A percentile compares a stretch with the other conserved stretches of the same genome.
Conservation (phyloP, 208 protist species). For the Wallacemonas sp. region DNA sequence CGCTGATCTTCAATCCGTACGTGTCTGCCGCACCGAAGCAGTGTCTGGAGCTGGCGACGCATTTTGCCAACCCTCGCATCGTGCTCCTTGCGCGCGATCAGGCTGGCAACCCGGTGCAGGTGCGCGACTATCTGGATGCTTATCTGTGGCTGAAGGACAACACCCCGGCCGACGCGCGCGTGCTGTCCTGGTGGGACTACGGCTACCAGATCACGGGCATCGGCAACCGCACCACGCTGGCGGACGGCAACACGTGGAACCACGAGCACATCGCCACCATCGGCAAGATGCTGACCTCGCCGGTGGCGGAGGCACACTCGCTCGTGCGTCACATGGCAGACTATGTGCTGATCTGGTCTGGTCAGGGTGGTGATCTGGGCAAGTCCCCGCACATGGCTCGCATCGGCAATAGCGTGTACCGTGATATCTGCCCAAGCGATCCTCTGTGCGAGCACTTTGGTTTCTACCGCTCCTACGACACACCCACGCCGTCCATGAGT, state of each 20-base stretch:
- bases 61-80: constrained; percentile 32
- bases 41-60: no score
- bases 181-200: constrained; percentile 99
- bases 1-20: no score
- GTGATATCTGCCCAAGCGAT: constrained; percentile 71
- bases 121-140: constrained; percentile 97
- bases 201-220: constrained; percentile 98
- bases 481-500: constrained; percentile 52
- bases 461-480: constrained; percentile 7
- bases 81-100: constrained; percentile 18
- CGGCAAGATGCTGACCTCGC: constrained; percentile 86
- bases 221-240: constrained; percentile 95
- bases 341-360: constrained; percentile 96
- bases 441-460: constrained; percentile 51
- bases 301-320: constrained; percentile 89
- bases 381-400: constrained; percentile 71
- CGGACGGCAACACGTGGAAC: constrained; percentile 99
- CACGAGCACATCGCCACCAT: constrained; percentile 98
- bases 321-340: constrained; percentile 95
- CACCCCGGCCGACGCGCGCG: constrained; percentile 92
- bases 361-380: no score
- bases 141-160: constrained; percentile 97
- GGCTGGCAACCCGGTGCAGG: constrained; percentile 55
- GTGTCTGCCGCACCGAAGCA: no score
- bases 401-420: constrained; percentile 83